Evolutionary conservation across 2,329 filamentous ascomycete species (phyloP).

Genomic region (Neocucurbitaria cava): DNA sequence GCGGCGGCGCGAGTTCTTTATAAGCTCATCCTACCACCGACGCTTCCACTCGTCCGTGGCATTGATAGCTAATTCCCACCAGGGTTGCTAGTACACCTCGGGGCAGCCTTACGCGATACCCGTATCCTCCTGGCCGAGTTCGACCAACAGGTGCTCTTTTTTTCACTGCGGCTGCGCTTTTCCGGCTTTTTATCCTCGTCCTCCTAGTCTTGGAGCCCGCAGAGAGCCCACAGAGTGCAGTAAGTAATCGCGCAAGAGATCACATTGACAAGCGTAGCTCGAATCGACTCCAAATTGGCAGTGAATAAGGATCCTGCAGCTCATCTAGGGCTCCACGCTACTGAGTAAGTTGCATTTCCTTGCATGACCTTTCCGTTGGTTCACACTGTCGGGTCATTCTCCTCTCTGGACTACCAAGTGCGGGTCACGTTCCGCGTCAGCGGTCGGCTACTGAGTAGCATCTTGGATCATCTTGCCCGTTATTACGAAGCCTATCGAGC

Average conservation of each 20-base stretch:
- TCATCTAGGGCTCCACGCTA: conserved; percentile 29
- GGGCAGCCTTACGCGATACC: conserved; percentile 30
- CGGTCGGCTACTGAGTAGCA: conserved; percentile 33
- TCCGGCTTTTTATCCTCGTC: conserved; percentile 34
- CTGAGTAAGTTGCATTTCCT: conserved; percentile 39
- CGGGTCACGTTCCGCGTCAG: conserved; percentile 43
- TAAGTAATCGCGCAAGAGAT: conserved; percentile 29
- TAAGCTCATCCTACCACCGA: conserved; percentile 34
- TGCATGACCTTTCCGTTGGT: conserved; percentile 25
- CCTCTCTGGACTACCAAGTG: conserved; percentile 31
- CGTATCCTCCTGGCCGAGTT: conserved; percentile 47
- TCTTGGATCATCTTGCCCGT: conserved; percentile 34
- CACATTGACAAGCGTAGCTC: conserved; percentile 36
- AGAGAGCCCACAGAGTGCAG: conserved; percentile 19
- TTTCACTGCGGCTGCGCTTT: conserved; percentile 33
- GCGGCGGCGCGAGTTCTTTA: conserved; percentile 27
- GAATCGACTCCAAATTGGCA: conserved; percentile 8
- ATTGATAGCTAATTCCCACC: conserved; percentile 34
- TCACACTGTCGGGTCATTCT: conserved; percentile 32
- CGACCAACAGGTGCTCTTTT: conserved; percentile 25
- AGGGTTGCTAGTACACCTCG: conserved; percentile 41
- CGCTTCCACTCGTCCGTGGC: conserved; percentile 49
- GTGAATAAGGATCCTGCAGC: conserved; percentile 14
- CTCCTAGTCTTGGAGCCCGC: conserved; percentile 11
- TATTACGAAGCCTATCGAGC: conserved; percentile 36